A percentile compares a stretch with the other conserved stretches of the same genome.
Conservation (phyloP, 2,329 filamentous ascomycete genomes). For the Talaromyces funiculosus region DNA sequence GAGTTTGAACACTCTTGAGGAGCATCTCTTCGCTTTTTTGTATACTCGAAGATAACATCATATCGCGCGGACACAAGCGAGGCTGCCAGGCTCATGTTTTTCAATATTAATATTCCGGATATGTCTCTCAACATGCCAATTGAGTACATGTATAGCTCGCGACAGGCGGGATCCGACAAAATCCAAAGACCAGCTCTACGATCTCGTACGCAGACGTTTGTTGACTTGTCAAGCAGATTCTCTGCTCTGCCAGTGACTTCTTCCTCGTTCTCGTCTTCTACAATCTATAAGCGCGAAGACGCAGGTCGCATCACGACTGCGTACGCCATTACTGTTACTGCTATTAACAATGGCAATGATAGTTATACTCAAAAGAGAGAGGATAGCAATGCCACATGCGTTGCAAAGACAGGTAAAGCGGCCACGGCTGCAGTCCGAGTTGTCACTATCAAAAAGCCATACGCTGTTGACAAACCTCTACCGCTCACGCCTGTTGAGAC, state of each 20-base stretch:
- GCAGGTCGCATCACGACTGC: slow-evolving; percentile 2
- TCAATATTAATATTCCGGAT: neutral
- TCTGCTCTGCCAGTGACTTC: neutral
- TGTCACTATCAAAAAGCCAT: slow-evolving; percentile 5
- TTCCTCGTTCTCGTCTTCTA: slow-evolving; percentile 6
- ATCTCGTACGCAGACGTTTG: slow-evolving; percentile 5
- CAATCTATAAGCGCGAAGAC: slow-evolving; percentile 2
- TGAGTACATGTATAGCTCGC: neutral
- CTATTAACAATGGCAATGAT: slow-evolving; percentile 4
- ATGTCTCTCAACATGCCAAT: slow-evolving; percentile 3
- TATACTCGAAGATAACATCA: neutral
- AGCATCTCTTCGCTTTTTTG: neutral
- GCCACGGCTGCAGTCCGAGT: neutral
- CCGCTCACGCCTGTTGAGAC: slow-evolving; percentile 8
- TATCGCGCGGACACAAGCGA: neutral
- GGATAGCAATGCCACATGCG: neutral
- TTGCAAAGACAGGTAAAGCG: neutral
- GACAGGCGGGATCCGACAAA: neutral
- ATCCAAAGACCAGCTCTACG: slow-evolving; percentile 1
- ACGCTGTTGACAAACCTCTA: slow-evolving; percentile 10
- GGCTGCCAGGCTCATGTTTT: neutral
- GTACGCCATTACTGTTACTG: slow-evolving; percentile 7
- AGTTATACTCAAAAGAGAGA: neutral
- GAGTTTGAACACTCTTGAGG: neutral
- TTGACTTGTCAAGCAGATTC: slow-evolving; percentile 10